Conservation (phyloP, 768 basidiomycete species). For the Hypholoma fasciculare region DNA sequence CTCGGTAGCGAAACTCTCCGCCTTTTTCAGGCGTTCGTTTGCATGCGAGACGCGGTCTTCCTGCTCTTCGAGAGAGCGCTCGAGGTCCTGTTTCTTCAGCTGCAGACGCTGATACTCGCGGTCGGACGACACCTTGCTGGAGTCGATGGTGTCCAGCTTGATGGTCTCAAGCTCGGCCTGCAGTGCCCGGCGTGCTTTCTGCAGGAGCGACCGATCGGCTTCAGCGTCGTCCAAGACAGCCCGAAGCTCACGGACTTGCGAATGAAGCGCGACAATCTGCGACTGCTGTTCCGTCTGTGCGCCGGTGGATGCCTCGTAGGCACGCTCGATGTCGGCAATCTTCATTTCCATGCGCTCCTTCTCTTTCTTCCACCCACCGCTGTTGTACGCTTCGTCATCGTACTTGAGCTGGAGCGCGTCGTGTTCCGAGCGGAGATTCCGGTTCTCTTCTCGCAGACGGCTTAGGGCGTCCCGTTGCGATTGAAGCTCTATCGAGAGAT, state of each 20-base stretch:
- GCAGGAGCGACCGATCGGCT: conserved; percentile 73
- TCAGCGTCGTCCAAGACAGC: conserved; percentile 84
- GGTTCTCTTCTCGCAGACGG: conserved; percentile 76
- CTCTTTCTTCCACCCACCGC: conserved; percentile 84
- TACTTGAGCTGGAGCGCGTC: conserved; percentile 74
- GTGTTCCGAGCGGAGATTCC: conserved; percentile 73
- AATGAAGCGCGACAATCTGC: conserved; percentile 81
- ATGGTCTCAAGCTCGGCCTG: conserved; percentile 82
- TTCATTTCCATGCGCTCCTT: conserved; percentile 85
- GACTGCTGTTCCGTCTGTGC: conserved; percentile 81
- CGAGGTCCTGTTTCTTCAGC: conserved; percentile 80
- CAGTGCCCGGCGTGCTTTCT: conserved; percentile 78
- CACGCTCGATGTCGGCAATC: conserved; percentile 72
- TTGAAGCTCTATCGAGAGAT: conserved; percentile 57
- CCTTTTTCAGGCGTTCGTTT: conserved; percentile 79
- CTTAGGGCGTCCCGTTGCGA: conserved; percentile 76
- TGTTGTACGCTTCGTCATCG: conserved; percentile 77
- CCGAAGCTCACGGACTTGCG: conserved; percentile 83
- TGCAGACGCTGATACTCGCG: conserved; percentile 74
- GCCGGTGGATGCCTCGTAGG: conserved; percentile 69
- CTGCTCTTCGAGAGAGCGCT: conserved; percentile 76
- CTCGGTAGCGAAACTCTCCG: conserved; percentile 73
- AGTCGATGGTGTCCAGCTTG: conserved; percentile 72
- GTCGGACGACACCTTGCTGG: conserved; percentile 68
- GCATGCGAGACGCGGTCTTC: conserved; percentile 72